A percentile compares a stretch with the other conserved stretches of the same genome.
Evolutionary conservation across 2,329 filamentous ascomycete species (phyloP).

Genomic region (Xylariaceae sp.): DNA sequence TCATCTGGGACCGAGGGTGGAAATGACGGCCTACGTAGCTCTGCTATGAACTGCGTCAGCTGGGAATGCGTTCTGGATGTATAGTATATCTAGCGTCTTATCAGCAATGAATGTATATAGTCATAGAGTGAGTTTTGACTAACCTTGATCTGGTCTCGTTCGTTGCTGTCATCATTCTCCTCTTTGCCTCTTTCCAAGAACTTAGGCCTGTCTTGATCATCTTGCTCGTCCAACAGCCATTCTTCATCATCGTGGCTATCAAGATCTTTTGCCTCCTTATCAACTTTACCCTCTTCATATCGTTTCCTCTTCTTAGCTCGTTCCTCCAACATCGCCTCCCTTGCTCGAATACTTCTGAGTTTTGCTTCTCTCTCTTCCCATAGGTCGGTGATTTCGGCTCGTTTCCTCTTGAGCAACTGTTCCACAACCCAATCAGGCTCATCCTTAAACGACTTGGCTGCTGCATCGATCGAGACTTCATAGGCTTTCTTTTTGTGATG

Average conservation of each 20-base stretch:
- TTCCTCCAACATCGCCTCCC: conserved; percentile 63
- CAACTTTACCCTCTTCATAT: conserved; percentile 45
- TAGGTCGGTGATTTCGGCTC: conserved; percentile 68
- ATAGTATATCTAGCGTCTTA: conserved; percentile 72
- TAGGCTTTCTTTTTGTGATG: conserved; percentile 72
- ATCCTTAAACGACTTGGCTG: conserved; percentile 58
- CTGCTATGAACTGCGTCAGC: conserved; percentile 83
- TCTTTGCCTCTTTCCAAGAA: conserved; percentile 72
- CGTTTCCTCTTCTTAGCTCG: conserved; percentile 56
- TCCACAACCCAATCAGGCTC: conserved; percentile 88
- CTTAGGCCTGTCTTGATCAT: conserved; percentile 52
- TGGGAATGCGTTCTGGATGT: conserved; percentile 94
- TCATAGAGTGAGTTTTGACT: conserved; percentile 7
- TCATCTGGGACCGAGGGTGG: conserved; percentile 70
- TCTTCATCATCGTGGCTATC: conserved; percentile 57
- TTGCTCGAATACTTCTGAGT: conserved; percentile 69
- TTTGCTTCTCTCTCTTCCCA: conserved; percentile 78
- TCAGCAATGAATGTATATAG: background rate
- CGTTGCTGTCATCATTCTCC: conserved; percentile 50
- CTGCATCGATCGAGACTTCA: conserved; percentile 58
- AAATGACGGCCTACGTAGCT: conserved; percentile 79
- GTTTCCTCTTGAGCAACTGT: conserved; percentile 73
- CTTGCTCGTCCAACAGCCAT: conserved; percentile 76
- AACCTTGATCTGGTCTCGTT: conserved; percentile 66
- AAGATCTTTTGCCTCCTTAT: conserved; percentile 22